These are phyloP conservation scores for Barnettozyma pratensis DNA, from an alignment of 805 yeast species.

Conservation along the genomic window DNA sequence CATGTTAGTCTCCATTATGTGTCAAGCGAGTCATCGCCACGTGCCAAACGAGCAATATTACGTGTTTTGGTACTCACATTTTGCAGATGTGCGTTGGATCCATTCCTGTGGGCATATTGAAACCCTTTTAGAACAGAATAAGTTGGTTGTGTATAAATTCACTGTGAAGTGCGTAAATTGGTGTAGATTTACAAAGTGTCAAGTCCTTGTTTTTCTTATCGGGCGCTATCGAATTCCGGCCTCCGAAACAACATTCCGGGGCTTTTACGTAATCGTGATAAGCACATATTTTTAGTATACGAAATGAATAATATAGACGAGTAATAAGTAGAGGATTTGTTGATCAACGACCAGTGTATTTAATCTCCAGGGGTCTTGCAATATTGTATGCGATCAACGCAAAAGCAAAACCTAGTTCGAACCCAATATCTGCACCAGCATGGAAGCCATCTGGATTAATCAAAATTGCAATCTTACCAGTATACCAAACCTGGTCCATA, in stretches of 20 bases:
- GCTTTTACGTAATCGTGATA: not conserved
- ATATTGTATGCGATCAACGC: conserved; percentile 58
- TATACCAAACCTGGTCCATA: conserved; percentile 83
- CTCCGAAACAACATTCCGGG: not conserved
- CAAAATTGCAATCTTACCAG: conserved; percentile 56
- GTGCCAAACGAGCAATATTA: too few species aligned
- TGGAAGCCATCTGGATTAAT: conserved; percentile 43
- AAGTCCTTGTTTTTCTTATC: not conserved
- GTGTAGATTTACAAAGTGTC: not conserved
- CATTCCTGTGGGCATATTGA: conserved; percentile 25
- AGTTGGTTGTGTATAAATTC: not conserved
- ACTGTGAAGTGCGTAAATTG: not conserved
- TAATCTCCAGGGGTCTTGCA: conserved; percentile 63
- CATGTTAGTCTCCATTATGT: not conserved
- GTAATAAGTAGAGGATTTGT: too few species aligned
- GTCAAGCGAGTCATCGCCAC: too few species aligned
- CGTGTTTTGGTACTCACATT: conserved; percentile 16
- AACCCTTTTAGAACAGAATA: not conserved
- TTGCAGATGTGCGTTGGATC: conserved; percentile 25
- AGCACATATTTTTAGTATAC: too few species aligned
- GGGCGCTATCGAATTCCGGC: not conserved
- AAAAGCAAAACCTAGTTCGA: conserved; percentile 69
- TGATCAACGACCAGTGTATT: conserved; percentile 46
- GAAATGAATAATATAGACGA: too few species aligned
- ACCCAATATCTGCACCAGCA: conserved; percentile 82